Evolutionary conservation across 1,284 basidiomycete genomes (phyloP), one percentile per base, ranked within the genome.

Genomic region (Apiotrichum sp.): DNA sequence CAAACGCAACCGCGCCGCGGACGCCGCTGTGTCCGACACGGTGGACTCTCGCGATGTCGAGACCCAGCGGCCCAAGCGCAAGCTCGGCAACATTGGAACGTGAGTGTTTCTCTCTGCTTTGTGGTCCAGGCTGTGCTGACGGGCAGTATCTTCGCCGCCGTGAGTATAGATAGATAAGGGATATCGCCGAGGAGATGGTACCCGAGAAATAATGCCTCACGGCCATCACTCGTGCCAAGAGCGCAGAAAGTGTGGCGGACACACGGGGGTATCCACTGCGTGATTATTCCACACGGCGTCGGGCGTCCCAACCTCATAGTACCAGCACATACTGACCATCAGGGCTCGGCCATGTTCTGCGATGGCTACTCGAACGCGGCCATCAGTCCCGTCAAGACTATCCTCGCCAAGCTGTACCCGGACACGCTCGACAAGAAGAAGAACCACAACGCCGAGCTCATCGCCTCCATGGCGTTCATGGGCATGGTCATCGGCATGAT

Each of bases 281-380:
- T 22, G 22, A 22, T 22, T 22, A 22, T 22, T 22, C 22, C 22
- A 22, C 22, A 22, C 36, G 13, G 36, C 36, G 8, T 38, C 36
- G 13, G 13, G 36, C 8, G 22, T 22, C 22, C 22, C 22, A 22
- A 22, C 22, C 22, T 22, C 22, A 22, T 22, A 22, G 22, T 22
- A 22, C 22, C 36, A 13, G 8, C 36, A 13, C 13, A 8, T 38
- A 38, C 36, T 38, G 36, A 38, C 36, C 7, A 8, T 7, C 36
- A 65, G 64, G 89, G 89, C 62, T 89, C 89, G 3, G 88, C 88
- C 35, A 78, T 91, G 52, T 90, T 92, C 78, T 88, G 87, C 39
- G 89, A 93, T 51, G 63, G 87, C 32, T 90, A 90, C 71, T 86
- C 87, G 35, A 91, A 91, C 69, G 83, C 82, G 66, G 80, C 88